Evolutionary conservation across 2,329 filamentous ascomycete species (phyloP).

Genomic region (Diaporthe ampelina): DNA sequence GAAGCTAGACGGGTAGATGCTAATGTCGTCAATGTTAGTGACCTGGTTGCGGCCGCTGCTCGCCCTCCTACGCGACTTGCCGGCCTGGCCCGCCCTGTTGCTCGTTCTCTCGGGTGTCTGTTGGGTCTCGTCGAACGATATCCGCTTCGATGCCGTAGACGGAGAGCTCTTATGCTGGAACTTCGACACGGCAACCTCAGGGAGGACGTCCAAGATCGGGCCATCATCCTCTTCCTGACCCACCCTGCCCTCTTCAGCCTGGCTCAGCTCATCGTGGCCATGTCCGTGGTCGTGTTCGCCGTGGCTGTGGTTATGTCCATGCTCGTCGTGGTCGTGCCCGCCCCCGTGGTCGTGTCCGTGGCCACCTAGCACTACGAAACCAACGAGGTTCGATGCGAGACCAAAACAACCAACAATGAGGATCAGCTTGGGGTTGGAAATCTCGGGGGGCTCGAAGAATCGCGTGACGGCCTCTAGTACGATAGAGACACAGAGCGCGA

Average conservation of each 20-base stretch:
- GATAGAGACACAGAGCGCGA: slow-evolving; percentile 95
- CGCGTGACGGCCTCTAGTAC: slow-evolving; percentile 94
- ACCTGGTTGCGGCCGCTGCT: slow-evolving; percentile 70
- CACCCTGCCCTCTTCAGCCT: slow-evolving; percentile 67
- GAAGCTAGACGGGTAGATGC: slow-evolving; percentile 90
- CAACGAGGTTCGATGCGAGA: slow-evolving; percentile 88
- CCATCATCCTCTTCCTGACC: slow-evolving; percentile 67
- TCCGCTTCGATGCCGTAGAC: slow-evolving; percentile 41
- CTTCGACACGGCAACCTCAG: slow-evolving; percentile 71
- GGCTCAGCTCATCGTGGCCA: slow-evolving; percentile 52
- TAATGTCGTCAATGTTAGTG: slow-evolving; percentile 78
- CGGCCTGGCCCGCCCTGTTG: slow-evolving; percentile 49
- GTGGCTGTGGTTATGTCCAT: slow-evolving; percentile 60
- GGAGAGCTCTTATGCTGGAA: slow-evolving; percentile 49
- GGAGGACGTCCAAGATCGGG: slow-evolving; percentile 72
- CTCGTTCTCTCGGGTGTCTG: slow-evolving; percentile 49
- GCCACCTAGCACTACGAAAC: slow-evolving; percentile 92
- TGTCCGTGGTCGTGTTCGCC: slow-evolving; percentile 46
- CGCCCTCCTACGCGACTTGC: slow-evolving; percentile 61
- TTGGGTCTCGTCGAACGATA: slow-evolving; percentile 44
- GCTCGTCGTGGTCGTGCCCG: slow-evolving; percentile 67
- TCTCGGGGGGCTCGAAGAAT: slow-evolving; percentile 90
- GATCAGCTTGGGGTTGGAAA: slow-evolving; percentile 87
- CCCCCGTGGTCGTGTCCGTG: slow-evolving; percentile 86
- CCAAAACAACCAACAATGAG: slow-evolving; percentile 90